phyloP scores from a whole-genome alignment of 2,329 filamentous ascomycete species.

The Fusarium xylarioides region DNA sequence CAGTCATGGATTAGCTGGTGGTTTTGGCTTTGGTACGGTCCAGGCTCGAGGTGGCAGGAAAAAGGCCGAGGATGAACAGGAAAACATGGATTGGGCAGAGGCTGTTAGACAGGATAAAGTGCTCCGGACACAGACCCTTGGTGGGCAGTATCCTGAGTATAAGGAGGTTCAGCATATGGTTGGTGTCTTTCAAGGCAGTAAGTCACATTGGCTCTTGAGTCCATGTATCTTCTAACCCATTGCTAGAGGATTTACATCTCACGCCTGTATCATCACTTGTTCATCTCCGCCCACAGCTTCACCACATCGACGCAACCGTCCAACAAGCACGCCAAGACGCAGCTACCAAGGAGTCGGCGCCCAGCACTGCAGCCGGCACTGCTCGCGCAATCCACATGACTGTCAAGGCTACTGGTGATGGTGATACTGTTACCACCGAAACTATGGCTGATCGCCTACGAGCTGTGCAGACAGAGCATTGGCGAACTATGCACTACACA shows the following conservation, averaged over 20 bases:
- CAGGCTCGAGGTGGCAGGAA: slow-evolving; percentile 51
- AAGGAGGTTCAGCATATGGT: slow-evolving; percentile 87
- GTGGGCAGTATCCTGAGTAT: slow-evolving; percentile 77
- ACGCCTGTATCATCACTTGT: slow-evolving; percentile 85
- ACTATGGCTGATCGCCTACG: slow-evolving; percentile 81
- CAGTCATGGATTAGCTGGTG: slow-evolving; percentile 75
- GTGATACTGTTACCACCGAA: slow-evolving; percentile 70
- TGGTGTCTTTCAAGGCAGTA: slow-evolving; percentile 86
- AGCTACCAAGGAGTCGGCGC: slow-evolving; percentile 49
- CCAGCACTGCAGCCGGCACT: slow-evolving; percentile 53
- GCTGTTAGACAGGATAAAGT: slow-evolving; percentile 76
- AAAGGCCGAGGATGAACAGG: slow-evolving; percentile 56
- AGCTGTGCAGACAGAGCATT: slow-evolving; percentile 81
- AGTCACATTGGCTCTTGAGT: slow-evolving; percentile 44
- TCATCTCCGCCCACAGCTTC: slow-evolving; percentile 89
- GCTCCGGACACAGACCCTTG: slow-evolving; percentile 82
- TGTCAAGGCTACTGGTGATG: slow-evolving; percentile 78
- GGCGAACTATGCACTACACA: slow-evolving; percentile 81
- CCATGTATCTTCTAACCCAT: slow-evolving; percentile 25
- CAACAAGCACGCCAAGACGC: slow-evolving; percentile 70
- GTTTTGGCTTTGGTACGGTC: slow-evolving; percentile 70
- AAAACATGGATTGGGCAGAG: slow-evolving; percentile 70
- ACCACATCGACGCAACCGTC: slow-evolving; percentile 86
- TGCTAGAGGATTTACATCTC: slow-evolving; percentile 81
- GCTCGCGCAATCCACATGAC: slow-evolving; percentile 87